Conservation (phyloP, 306 rosid genomes). For the Quercus gilva region DNA sequence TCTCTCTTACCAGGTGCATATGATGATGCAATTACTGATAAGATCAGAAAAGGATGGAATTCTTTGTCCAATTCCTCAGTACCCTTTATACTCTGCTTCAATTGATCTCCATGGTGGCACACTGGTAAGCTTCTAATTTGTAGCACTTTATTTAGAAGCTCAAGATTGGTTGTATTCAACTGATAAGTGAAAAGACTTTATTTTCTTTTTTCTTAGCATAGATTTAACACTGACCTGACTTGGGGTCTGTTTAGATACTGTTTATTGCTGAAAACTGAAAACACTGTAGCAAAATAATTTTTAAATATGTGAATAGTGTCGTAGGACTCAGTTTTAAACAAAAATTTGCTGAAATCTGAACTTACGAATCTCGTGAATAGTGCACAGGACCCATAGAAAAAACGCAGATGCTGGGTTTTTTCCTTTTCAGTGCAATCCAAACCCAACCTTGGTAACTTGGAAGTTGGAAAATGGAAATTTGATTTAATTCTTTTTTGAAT, state of each 20-base stretch:
- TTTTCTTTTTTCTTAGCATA: neutral
- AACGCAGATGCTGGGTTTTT: no score
- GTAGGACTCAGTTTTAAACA: no score
- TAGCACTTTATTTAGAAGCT: neutral
- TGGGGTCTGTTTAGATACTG: neutral
- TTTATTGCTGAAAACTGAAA: no score
- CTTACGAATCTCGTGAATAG: no score
- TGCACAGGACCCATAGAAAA: no score
- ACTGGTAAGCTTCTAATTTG: slow-evolving; percentile 47
- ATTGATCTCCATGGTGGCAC: slow-evolving; percentile 88
- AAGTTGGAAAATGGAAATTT: slow-evolving; percentile 3
- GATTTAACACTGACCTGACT: neutral
- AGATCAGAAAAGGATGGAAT: slow-evolving; percentile 79
- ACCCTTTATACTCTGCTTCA: slow-evolving; percentile 91
- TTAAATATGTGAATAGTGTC: no score
- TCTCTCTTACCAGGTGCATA: slow-evolving; percentile 66
- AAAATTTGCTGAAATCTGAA: no score
- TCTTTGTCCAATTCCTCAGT: slow-evolving; percentile 92
- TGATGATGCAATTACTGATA: slow-evolving; percentile 82
- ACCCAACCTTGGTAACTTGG: neutral
- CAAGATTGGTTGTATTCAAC: neutral
- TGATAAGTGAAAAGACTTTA: neutral
- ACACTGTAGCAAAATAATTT: no score
- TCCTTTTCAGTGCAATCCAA: no score
- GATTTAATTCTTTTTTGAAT: neutral